These are phyloP conservation scores for Noccaea bulbosa DNA, from an alignment of 345 rosid genomes.

Conservation along the genomic window DNA sequence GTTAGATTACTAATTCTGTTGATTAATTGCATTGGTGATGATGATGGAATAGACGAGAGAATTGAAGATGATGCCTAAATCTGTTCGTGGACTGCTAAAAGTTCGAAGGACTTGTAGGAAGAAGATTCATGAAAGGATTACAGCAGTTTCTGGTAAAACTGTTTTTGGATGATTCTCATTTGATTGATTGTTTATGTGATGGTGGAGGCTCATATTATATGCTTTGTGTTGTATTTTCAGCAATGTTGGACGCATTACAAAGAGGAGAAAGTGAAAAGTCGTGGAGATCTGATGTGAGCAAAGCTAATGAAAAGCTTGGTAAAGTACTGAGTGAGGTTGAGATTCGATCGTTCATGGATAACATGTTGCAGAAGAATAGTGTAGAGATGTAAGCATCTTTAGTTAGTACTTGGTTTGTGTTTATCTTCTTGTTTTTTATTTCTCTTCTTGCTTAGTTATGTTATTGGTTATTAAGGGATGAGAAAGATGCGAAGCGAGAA, in stretches of 20 bases:
- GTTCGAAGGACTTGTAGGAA: conserved; percentile 69
- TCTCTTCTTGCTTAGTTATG: neutral
- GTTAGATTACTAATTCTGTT: too few species aligned
- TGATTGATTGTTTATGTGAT: neutral
- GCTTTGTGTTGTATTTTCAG: conserved; percentile 51
- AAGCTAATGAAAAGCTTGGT: conserved; percentile 63
- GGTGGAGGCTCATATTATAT: conserved; percentile 24
- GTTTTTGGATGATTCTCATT: neutral
- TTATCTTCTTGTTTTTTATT: neutral
- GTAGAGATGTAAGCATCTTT: conserved; percentile 59
- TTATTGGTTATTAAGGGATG: conserved; percentile 49
- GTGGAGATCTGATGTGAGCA: conserved; percentile 44
- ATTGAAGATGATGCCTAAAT: conserved; percentile 63
- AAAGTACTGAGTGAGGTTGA: conserved; percentile 65
- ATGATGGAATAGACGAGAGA: conserved; percentile 71
- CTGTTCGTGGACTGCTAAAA: conserved; percentile 61
- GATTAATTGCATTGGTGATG: neutral
- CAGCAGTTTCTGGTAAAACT: conserved; percentile 67
- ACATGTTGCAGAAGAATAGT: conserved; percentile 59
- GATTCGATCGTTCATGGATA: conserved; percentile 56
- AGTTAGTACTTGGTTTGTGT: conserved; percentile 3
- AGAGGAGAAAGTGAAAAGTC: conserved; percentile 49
- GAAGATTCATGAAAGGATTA: conserved; percentile 84
- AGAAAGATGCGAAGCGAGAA: conserved; percentile 62
- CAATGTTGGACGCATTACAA: conserved; percentile 56